phyloP scores from a whole-genome alignment of 2,329 filamentous ascomycete species.

The Ambrosiella cleistominuta region DNA sequence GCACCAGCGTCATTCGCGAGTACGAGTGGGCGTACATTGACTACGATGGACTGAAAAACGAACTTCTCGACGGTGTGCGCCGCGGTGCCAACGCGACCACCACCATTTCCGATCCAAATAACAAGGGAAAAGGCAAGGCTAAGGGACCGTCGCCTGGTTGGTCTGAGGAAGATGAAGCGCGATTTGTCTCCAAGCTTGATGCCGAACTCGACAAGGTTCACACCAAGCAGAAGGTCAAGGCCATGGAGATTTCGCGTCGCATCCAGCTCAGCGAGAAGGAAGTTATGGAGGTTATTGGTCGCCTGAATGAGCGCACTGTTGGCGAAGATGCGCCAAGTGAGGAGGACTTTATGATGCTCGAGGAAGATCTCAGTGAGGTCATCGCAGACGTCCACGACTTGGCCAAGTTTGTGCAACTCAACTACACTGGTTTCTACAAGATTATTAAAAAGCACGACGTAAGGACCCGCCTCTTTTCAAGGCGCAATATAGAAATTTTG shows the following conservation, averaged over 20 bases:
- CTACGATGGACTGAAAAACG: conserved; percentile 82
- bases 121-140: conserved; percentile 17
- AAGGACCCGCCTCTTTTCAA: conserved; percentile 19
- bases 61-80: conserved; percentile 51
- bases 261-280: conserved; percentile 80
- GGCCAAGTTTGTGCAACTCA: conserved; percentile 93
- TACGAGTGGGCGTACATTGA: conserved; percentile 98
- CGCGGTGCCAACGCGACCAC: conserved; percentile 20
- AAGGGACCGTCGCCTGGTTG: conserved; percentile 37
- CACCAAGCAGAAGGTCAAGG: conserved; percentile 93
- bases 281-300: conserved; percentile 69
- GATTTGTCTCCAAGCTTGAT: conserved; percentile 75
- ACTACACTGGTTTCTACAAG: conserved; percentile 98
- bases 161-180: conserved; percentile 81
- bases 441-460: conserved; percentile 99
- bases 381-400: conserved; percentile 97
- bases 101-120: conserved; percentile 16
- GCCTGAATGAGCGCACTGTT: conserved; percentile 46
- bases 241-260: conserved; percentile 80
- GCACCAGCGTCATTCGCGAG: conserved; percentile 87
- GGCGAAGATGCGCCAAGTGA: conserved; percentile 48
- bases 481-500: too few species aligned
- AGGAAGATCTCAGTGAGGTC: conserved; percentile 90
- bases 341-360: conserved; percentile 83
- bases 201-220: conserved; percentile 92